Evolutionary conservation across 306 rosid genomes (phyloP).

Genomic region (Castanea mollissima): DNA sequence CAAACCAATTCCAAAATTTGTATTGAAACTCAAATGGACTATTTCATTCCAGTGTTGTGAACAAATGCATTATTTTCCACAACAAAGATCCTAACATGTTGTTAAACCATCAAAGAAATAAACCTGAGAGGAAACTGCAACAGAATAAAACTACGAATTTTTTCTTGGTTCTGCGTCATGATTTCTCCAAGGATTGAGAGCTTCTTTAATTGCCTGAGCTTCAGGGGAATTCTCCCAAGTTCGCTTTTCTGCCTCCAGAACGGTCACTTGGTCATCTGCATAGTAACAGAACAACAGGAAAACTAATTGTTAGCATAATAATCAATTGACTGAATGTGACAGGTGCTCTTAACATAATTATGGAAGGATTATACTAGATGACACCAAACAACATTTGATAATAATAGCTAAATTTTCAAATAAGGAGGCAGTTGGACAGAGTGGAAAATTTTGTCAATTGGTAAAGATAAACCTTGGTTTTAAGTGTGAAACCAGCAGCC

Average conservation of each 20-base stretch:
- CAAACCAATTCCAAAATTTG: too few species aligned
- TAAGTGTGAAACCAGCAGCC: not conserved
- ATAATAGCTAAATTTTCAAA: not conserved
- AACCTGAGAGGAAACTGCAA: not conserved
- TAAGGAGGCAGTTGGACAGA: not conserved
- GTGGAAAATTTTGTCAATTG: too few species aligned
- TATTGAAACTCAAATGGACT: not conserved
- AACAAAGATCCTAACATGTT: not conserved
- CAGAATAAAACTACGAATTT: slow-evolving; percentile 15
- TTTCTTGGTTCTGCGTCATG: slow-evolving; percentile 26
- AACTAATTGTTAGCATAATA: not conserved
- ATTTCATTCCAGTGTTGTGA: not conserved
- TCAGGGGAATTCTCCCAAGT: slow-evolving; percentile 80
- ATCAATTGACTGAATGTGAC: not conserved
- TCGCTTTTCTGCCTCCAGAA: slow-evolving; percentile 76
- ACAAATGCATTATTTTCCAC: not conserved
- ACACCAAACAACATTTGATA: not conserved
- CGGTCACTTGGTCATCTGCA: slow-evolving; percentile 89
- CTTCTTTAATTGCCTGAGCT: slow-evolving; percentile 67
- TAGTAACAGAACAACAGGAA: slow-evolving; percentile 1
- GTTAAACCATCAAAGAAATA: slow-evolving; percentile 1
- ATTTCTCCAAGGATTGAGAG: slow-evolving; percentile 59
- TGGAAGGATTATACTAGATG: not conserved
- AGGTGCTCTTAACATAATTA: not conserved
- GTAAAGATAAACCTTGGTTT: not conserved